Evolutionary conservation across 1,284 basidiomycete species (phyloP), one percentile per base, ranked within the genome.

Genomic region (Malassezia sp.): DNA sequence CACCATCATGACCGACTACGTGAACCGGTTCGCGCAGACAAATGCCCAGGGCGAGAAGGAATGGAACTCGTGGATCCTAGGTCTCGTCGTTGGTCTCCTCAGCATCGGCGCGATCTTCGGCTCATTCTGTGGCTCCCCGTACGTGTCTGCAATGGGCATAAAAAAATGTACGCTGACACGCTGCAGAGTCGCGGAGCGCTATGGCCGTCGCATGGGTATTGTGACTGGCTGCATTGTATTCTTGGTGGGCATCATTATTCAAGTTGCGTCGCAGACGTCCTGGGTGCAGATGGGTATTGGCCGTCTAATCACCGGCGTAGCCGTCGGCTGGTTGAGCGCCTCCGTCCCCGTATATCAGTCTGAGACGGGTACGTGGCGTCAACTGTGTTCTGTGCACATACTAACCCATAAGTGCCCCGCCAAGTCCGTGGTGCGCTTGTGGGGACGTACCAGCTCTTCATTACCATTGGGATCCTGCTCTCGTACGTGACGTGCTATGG

Each of bases 391-490:
- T n/a, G n/a, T n/a, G n/a, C n/a, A n/a, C n/a, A n/a, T n/a, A n/a
- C n/a, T n/a, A n/a, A n/a, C n/a, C n/a, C n/a, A n/a, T n/a, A n/a
- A n/a, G 81, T 82, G 0, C 84, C 84, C 2, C 74, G 81, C 14
- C 79, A 84, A 55, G 80, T 87, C 43, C 78, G 84, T 53, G 84
- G 84, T 18, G 78, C 82, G 1, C 72, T 85, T 20, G 84, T 81
- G 24, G 72, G 71, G 0, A 72, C 79, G 0, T 84, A 81, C 59
- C 82, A 85, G 49, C 52, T 63, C 4, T 59, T 61, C 44, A 54
- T 65, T 42, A 63, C 61, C 0, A 30, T 61, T 54, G 83, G 83
- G 57, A 84, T 85, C 52, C 76, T 85, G 32, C 75, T 83, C 32
- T 81, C 83, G 7, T 84, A 81, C 76, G 63, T 60, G 32, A 59